Percentiles rank a stretch among this genome's conserved stretches.
These are phyloP conservation scores for Pythium phragmitis DNA, from an alignment of 352 stramenopile species.

Conservation along the genomic window DNA sequence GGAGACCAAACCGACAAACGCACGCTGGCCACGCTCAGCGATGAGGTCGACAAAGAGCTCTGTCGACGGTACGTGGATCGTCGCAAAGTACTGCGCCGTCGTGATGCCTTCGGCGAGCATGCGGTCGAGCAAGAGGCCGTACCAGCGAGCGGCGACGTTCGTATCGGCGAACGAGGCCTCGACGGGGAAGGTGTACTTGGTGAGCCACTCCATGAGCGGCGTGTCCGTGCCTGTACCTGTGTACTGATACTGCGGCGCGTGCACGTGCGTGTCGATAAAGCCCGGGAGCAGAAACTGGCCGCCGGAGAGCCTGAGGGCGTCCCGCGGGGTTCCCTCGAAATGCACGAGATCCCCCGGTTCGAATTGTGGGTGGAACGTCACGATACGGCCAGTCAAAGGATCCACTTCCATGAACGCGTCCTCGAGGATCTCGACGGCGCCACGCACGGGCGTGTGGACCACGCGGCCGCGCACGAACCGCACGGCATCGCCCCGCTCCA, in stretches of 20 bases:
- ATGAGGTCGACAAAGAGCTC: slow-evolving; percentile 80
- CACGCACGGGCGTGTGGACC: slow-evolving; percentile 42
- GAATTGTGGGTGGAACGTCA: slow-evolving; percentile 38
- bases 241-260: slow-evolving; percentile 90
- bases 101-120: slow-evolving; percentile 85
- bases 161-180: slow-evolving; percentile 71
- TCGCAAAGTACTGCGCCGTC: slow-evolving; percentile 90
- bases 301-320: slow-evolving; percentile 23
- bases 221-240: slow-evolving; percentile 88
- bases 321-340: not conserved
- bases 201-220: slow-evolving; percentile 91
- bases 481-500: slow-evolving; percentile 1
- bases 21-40: slow-evolving; percentile 65
- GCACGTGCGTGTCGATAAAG: slow-evolving; percentile 90
- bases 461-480: slow-evolving; percentile 45
- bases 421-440: slow-evolving; percentile 36
- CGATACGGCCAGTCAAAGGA: slow-evolving; percentile 35
- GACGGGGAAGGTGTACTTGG: slow-evolving; percentile 90
- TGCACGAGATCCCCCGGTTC: slow-evolving; percentile 26
- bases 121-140: slow-evolving; percentile 64
- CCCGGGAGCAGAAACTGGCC: slow-evolving; percentile 83
- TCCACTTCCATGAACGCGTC: slow-evolving; percentile 51
- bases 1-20: slow-evolving; percentile 86
- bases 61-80: slow-evolving; percentile 76
- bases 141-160: slow-evolving; percentile 54